Percentiles rank a stretch among this genome's conserved stretches.
phyloP scores from a whole-genome alignment of 345 rosid genomes.

The Nephelium lappaceum region DNA sequence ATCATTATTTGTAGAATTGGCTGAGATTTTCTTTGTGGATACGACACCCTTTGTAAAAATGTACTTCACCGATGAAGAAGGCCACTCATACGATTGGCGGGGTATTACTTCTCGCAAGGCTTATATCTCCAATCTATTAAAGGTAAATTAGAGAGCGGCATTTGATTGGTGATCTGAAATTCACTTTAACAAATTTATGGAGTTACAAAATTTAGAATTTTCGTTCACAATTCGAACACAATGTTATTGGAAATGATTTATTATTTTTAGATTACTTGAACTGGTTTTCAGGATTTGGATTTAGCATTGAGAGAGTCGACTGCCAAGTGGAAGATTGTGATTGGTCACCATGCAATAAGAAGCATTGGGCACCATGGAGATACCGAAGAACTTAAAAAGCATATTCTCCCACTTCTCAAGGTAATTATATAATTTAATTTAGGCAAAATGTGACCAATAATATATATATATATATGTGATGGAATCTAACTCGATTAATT shows the following conservation, averaged over 20 bases:
- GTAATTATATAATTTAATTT: slow-evolving; percentile 21
- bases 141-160: slow-evolving; percentile 28
- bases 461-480: background rate
- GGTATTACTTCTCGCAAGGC: slow-evolving; percentile 36
- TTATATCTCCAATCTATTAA: slow-evolving; percentile 40
- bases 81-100: slow-evolving; percentile 57
- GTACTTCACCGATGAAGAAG: slow-evolving; percentile 44
- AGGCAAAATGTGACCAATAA: too few species aligned
- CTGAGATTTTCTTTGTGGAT: slow-evolving; percentile 59
- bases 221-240: too few species aligned
- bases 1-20: slow-evolving; percentile 39
- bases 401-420: slow-evolving; percentile 57
- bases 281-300: slow-evolving; percentile 44
- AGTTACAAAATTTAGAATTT: too few species aligned
- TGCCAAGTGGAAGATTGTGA: slow-evolving; percentile 66
- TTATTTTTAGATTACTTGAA: too few species aligned
- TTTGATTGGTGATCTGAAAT: background rate
- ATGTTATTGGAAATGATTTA: too few species aligned
- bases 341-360: slow-evolving; percentile 66
- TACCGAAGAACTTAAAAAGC: slow-evolving; percentile 47
- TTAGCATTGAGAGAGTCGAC: slow-evolving; percentile 39
- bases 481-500: background rate
- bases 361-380: slow-evolving; percentile 64
- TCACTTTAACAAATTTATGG: too few species aligned
- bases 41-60: slow-evolving; percentile 55